A percentile compares a stretch with the other conserved stretches of the same genome.
Conservation (phyloP, 148 eudicot species). For the Vaccinium macrocarpon region DNA sequence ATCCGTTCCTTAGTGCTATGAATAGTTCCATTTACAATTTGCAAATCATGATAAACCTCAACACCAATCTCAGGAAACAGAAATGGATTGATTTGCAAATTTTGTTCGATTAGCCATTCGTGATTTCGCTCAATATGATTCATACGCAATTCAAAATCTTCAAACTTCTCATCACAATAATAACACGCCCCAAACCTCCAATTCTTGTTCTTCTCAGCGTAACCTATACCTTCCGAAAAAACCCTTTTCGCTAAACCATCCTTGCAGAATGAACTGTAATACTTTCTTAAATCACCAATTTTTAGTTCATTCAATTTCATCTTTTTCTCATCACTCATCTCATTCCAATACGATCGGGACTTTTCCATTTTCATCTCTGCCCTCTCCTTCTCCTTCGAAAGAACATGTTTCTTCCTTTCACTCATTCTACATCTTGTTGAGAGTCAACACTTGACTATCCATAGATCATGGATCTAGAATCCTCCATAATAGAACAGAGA, state of each 20-base stretch:
- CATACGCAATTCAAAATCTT: not conserved
- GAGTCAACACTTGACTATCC: no score
- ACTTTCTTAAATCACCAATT: not conserved
- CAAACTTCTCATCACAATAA: not conserved
- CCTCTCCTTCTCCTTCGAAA: not conserved
- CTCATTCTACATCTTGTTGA: no score
- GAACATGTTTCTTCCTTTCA: not conserved
- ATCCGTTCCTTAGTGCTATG: not conserved
- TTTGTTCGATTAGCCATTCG: not conserved
- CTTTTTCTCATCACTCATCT: not conserved
- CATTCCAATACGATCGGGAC: not conserved
- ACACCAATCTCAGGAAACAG: not conserved
- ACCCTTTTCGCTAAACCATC: not conserved
- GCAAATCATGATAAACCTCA: not conserved
- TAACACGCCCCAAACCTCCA: conserved; percentile 9
- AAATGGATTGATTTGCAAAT: not conserved
- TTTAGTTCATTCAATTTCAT: not conserved
- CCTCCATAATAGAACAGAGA: no score
- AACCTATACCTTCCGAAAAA: conserved; percentile 4
- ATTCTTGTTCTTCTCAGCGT: not conserved
- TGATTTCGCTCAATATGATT: not conserved
- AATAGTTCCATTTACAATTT: not conserved
- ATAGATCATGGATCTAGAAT: no score
- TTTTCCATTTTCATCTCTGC: no score
- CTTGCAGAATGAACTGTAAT: not conserved